Evolutionary conservation across 306 rosid species (phyloP).

Genomic region (Fragaria nilgerrensis): DNA sequence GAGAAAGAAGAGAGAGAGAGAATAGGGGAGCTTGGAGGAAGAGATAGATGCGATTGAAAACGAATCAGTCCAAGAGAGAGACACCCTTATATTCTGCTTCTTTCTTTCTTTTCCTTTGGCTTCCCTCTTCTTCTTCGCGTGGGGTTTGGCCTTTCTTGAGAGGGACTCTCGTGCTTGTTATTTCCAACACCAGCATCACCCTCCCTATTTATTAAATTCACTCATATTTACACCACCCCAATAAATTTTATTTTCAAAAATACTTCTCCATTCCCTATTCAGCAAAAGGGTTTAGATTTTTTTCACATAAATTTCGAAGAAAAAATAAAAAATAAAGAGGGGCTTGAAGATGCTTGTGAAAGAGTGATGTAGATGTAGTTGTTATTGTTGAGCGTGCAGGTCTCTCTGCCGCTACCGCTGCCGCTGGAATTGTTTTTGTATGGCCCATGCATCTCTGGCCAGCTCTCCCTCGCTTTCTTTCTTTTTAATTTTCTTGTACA

Average conservation of each 20-base stretch:
- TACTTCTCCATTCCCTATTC: background rate
- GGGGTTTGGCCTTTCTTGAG: constrained; percentile 54
- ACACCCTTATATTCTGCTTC: constrained; percentile 49
- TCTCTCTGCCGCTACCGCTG: constrained; percentile 39
- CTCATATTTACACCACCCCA: constrained; percentile 1
- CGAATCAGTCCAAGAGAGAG: constrained; percentile 85
- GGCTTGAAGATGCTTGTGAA: constrained; percentile 8
- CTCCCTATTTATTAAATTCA: constrained; percentile 9
- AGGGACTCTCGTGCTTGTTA: constrained; percentile 37
- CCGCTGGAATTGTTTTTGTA: constrained; percentile 46
- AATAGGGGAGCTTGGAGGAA: constrained; percentile 24
- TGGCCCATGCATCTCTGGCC: constrained; percentile 54
- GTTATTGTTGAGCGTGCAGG: constrained; percentile 46
- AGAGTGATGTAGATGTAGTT: constrained; percentile 18
- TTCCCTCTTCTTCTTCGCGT: constrained; percentile 46
- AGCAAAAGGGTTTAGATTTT: background rate
- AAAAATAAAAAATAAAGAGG: background rate
- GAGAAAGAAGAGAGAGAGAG: constrained; percentile 3
- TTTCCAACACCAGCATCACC: constrained; percentile 26
- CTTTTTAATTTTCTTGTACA: background rate
- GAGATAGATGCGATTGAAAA: constrained; percentile 68
- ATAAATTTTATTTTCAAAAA: background rate
- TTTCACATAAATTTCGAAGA: background rate
- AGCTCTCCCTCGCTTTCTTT: constrained; percentile 27
- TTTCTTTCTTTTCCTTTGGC: constrained; percentile 13